Evolutionary conservation across 2,329 filamentous ascomycete species (phyloP).

Genomic region (Colletotrichum filicis): DNA sequence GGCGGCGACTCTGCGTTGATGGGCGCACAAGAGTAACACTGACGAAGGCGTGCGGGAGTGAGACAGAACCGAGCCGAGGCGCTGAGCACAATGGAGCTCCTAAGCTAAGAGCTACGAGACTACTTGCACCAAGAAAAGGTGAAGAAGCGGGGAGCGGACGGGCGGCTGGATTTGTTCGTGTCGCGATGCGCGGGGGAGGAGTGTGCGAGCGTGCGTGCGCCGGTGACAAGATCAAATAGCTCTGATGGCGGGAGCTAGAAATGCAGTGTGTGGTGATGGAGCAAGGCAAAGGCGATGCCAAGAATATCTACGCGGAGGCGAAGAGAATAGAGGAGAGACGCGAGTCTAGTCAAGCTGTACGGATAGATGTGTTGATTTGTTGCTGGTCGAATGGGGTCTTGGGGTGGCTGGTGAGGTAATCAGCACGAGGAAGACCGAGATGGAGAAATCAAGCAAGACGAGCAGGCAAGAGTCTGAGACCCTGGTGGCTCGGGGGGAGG

Average conservation of each 20-base stretch:
- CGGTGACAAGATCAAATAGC: neutral
- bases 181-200: slow-evolving; percentile 7
- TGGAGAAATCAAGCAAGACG: neutral
- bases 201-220: slow-evolving; percentile 11
- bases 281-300: neutral
- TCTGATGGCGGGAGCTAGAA: neutral
- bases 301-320: neutral
- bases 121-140: neutral
- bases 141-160: neutral
- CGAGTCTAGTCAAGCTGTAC: neutral
- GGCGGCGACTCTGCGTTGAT: neutral
- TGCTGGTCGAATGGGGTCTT: neutral
- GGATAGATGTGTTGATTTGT: neutral
- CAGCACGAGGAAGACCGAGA: neutral
- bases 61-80: neutral
- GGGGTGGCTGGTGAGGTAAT: slow-evolving; percentile 1
- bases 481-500: neutral
- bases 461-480: neutral
- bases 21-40: neutral
- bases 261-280: neutral
- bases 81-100: neutral
- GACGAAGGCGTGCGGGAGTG: neutral
- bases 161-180: neutral
- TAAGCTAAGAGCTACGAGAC: neutral
- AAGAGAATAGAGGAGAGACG: neutral